Base-by-base conservation (phyloP, 2,329 filamentous ascomycete species). In the Fusarium sp. region DNA sequence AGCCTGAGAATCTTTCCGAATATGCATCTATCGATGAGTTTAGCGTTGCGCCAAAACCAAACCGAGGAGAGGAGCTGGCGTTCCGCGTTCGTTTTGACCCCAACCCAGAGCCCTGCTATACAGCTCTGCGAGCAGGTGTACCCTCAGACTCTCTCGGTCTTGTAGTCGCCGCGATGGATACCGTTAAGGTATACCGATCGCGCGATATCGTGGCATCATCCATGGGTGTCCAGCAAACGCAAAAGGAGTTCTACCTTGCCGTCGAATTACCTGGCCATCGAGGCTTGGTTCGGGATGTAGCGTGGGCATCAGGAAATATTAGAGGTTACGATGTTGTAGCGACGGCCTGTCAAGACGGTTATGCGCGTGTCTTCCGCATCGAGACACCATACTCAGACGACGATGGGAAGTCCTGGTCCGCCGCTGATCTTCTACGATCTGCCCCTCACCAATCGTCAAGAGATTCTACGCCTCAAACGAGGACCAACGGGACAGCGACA, bases 261-360 rank as follows among this genome's bases (percentile, higher is more conserved):
- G 90, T 91, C 21, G 91, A 94, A 76, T 83, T 98, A 18, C 84
- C 84, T 30, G 89, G 90, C 3, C 92, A 97, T 73, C 85, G 88
- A 10, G 90, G 90, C 1, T 85, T 98, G 41, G 92, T 98, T 9
- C 87, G 95, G 49, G 94, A 98, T 77, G 88, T 98, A 2, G 91
- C 93, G 4, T 99, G 96, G 96, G 93, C 95, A 2, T 92, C 94
- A 49, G 95, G 94, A 14, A 97, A 94, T 70, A 93, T 97, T 74
- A 85, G 94, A 41, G 95, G 95, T 2, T 95, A 93, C 78, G 96
- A 99, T 78, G 87, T 95, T 60, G 87, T 98, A 73, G 96, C 95
- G 5, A 97, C 94, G 8, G 95, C 94, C 4, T 96, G 93, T 77
- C 97, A 97, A 79, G 96, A 99, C 77, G 95, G 96, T 5, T 90